Conservation (phyloP, 1,284 basidiomycete species). For the Leccinum solheimii region DNA sequence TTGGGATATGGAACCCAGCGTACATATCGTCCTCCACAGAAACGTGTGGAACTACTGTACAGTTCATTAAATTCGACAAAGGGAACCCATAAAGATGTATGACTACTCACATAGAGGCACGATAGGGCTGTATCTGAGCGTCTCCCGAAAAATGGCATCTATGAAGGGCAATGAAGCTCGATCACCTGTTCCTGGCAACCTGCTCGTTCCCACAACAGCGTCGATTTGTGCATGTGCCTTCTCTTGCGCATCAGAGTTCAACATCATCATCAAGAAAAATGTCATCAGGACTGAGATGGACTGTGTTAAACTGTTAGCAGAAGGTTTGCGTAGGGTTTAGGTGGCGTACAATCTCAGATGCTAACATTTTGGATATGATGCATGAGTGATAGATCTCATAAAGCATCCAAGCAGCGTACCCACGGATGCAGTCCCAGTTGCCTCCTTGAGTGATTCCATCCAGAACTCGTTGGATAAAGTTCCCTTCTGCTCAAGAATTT, state of each 20-base stretch:
- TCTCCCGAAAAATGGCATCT: not conserved
- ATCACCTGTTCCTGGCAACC: not conserved
- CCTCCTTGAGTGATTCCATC: not conserved
- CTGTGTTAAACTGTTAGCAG: not conserved
- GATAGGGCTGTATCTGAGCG: not conserved
- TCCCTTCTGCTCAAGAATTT: not conserved
- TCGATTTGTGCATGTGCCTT: not conserved
- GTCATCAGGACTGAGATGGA: not conserved
- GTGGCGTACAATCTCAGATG: not conserved
- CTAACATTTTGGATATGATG: not conserved
- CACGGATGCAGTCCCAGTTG: not conserved
- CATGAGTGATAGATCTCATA: not conserved
- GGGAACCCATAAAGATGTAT: not conserved
- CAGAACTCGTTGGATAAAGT: not conserved
- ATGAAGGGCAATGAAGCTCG: not conserved
- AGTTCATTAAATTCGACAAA: not conserved
- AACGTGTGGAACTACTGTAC: not conserved
- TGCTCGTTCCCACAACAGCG: not conserved
- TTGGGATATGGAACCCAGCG: not conserved
- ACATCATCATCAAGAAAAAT: not conserved
- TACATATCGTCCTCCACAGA: not conserved
- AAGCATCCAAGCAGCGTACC: not conserved
- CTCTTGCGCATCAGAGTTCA: not conserved
- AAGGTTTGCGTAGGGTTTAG: not conserved
- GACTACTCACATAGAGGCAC: not conserved